phyloP scores from a whole-genome alignment of 2,329 filamentous ascomycete genomes.

The Beauveria asiatica region DNA sequence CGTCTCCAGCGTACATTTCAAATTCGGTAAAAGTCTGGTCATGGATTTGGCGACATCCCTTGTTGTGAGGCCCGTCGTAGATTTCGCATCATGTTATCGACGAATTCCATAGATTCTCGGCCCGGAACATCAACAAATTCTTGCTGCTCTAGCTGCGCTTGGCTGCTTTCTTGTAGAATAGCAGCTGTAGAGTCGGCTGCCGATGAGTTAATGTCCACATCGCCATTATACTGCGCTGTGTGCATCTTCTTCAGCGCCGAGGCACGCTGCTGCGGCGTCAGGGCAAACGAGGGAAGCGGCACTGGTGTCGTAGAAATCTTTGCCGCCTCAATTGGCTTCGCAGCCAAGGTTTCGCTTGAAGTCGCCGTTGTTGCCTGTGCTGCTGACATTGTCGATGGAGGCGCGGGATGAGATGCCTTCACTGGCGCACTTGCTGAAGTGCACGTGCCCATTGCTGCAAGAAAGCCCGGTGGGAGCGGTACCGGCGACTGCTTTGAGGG shows the following conservation, averaged over 20 bases:
- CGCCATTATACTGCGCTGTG: not conserved
- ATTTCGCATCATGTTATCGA: conserved; percentile 46
- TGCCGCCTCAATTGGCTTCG: not conserved
- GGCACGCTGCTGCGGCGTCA: conserved; percentile 1
- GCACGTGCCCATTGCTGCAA: conserved; percentile 31
- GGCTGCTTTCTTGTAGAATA: not conserved
- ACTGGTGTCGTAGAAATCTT: conserved; percentile 24
- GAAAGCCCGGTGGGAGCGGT: conserved; percentile 34
- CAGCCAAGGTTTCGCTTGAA: not conserved
- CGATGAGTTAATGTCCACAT: not conserved
- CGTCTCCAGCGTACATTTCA: not conserved
- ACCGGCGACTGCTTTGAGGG: conserved; percentile 36
- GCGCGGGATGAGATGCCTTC: conserved; percentile 9
- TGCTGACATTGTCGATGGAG: not conserved
- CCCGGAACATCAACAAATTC: conserved; percentile 35
- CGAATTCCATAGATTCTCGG: conserved; percentile 37
- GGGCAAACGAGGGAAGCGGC: conserved; percentile 20
- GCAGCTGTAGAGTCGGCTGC: not conserved
- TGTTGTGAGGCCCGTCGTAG: conserved; percentile 28
- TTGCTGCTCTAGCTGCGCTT: conserved; percentile 17
- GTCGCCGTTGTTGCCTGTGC: not conserved
- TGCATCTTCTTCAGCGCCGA: not conserved
- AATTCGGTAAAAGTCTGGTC: not conserved
- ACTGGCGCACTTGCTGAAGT: conserved; percentile 14
- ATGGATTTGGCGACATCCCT: not conserved